Percentiles rank a stretch among this genome's conserved stretches.
Evolutionary conservation across 2,329 filamentous ascomycete species (phyloP).

Genomic region (Lecanicillium sp.): DNA sequence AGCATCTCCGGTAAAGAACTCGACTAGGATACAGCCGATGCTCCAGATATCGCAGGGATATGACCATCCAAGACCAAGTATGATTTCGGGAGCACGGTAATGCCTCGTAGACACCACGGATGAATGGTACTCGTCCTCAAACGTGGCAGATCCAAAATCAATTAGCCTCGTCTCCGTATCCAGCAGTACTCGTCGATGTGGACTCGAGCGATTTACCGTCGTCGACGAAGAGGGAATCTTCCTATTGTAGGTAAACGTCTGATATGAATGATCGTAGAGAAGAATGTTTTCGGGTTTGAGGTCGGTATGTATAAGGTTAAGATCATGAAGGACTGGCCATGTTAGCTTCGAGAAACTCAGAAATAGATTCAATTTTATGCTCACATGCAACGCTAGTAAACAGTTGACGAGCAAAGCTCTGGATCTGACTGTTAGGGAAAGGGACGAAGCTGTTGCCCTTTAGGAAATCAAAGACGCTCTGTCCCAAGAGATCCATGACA

Average conservation of each 20-base stretch:
- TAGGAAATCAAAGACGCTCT: constrained; percentile 96
- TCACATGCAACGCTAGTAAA: constrained; percentile 97
- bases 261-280: constrained; percentile 55
- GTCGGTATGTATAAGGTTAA: constrained; percentile 92
- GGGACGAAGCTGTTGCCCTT: constrained; percentile 94
- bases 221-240: constrained; percentile 60
- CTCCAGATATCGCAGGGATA: constrained; percentile 68
- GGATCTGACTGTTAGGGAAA: constrained; percentile 97
- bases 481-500: constrained; percentile 69
- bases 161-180: constrained; percentile 64
- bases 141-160: constrained; percentile 64
- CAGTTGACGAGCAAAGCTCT: constrained; percentile 89
- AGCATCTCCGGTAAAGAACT: constrained; percentile 64
- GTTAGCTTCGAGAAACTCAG: not conserved
- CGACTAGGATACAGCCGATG: constrained; percentile 63
- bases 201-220: constrained; percentile 51
- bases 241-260: constrained; percentile 64
- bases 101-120: constrained; percentile 63
- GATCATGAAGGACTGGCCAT: constrained; percentile 74
- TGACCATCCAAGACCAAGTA: constrained; percentile 62
- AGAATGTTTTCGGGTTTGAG: constrained; percentile 66
- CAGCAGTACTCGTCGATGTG: constrained; percentile 54
- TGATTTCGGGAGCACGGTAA: constrained; percentile 63
- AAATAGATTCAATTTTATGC: constrained; percentile 27
- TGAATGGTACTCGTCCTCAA: constrained; percentile 65